Percentiles rank a stretch among this genome's conserved stretches.
phyloP scores from a whole-genome alignment of 371 early-diverging fungal genomes.

The Mucor mucedo region DNA sequence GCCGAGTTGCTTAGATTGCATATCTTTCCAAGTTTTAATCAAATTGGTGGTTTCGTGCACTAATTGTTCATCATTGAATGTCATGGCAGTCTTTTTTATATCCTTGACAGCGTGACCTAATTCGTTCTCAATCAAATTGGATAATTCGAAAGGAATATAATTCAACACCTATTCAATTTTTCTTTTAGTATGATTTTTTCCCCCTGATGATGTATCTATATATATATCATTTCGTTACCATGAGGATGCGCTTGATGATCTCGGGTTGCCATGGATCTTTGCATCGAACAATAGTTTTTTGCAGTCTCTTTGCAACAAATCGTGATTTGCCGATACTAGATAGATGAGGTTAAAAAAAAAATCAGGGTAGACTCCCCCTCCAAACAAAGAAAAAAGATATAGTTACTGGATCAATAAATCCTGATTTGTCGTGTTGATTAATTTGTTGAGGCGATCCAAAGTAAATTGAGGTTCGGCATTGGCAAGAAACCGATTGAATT shows the following conservation, averaged over 20 bases:
- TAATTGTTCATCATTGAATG: not conserved
- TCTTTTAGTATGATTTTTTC: not conserved
- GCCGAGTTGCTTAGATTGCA: slow-evolving; percentile 1
- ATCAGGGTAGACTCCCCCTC: not conserved
- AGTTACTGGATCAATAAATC: no score
- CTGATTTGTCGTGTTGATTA: no score
- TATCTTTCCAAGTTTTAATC: slow-evolving; percentile 12
- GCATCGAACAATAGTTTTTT: not conserved
- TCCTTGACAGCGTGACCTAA: slow-evolving; percentile 19
- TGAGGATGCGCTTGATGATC: not conserved
- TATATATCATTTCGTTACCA: not conserved
- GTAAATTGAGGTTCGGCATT: no score
- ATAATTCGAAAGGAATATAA: slow-evolving; percentile 22
- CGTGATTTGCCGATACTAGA: slow-evolving; percentile 1
- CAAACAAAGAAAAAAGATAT: not conserved
- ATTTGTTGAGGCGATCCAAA: no score
- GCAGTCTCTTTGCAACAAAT: not conserved
- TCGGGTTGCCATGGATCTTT: not conserved
- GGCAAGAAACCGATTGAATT: no score
- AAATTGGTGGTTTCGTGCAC: not conserved
- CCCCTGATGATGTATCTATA: no score
- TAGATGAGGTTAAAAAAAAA: not conserved
- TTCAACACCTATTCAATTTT: slow-evolving; percentile 10
- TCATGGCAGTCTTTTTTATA: slow-evolving; percentile 18
- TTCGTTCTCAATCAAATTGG: slow-evolving; percentile 12